Evolutionary conservation across 2,329 filamentous ascomycete genomes (phyloP).

Genomic region (Chalaropsis ovoidea): DNA sequence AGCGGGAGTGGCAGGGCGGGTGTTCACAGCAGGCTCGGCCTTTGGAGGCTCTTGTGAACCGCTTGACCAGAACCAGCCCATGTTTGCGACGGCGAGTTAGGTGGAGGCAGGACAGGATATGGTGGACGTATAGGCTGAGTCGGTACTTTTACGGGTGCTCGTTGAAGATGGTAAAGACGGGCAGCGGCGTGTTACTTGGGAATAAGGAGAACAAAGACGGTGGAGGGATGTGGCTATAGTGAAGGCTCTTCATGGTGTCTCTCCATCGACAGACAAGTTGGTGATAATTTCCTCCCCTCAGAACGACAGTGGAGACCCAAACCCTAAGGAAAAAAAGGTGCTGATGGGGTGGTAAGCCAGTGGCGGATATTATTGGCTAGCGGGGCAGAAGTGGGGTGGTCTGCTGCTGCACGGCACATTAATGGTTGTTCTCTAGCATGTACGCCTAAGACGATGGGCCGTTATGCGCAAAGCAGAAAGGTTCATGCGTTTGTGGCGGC

Average conservation of each 20-base stretch:
- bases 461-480: neutral
- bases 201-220: neutral
- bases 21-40: neutral
- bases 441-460: too few relatives aligned
- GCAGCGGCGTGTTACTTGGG: neutral
- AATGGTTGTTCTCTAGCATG: too few relatives aligned
- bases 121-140: neutral
- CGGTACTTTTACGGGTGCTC: neutral
- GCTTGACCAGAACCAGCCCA: conserved; percentile 53
- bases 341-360: neutral
- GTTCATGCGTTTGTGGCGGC: neutral
- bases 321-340: neutral
- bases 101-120: neutral
- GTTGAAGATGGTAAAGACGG: neutral
- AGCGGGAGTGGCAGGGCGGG: neutral
- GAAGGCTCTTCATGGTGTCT: neutral
- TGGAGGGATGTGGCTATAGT: neutral
- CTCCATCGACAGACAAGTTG: neutral
- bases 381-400: neutral
- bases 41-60: conserved; percentile 31
- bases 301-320: neutral
- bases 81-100: conserved; percentile 31
- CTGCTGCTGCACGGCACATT: too few relatives aligned
- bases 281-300: neutral
- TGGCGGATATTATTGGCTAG: neutral